Conservation (phyloP, 768 basidiomycete species). For the Sporobolomyces roseus region DNA sequence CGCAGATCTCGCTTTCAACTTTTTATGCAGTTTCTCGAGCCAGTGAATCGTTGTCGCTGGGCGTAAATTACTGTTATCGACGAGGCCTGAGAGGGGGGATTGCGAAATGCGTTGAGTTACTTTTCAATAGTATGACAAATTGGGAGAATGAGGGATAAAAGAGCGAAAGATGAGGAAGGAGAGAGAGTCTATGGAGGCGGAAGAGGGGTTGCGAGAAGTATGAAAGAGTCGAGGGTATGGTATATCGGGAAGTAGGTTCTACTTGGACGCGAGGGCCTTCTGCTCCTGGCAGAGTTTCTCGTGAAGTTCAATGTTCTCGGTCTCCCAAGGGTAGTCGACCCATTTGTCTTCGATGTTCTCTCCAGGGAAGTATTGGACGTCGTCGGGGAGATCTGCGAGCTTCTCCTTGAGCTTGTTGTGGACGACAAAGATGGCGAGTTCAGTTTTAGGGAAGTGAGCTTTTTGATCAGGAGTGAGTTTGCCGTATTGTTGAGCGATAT, state of each 20-base stretch:
- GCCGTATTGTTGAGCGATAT: slow-evolving; percentile 57
- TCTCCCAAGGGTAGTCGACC: slow-evolving; percentile 31
- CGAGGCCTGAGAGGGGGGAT: no score
- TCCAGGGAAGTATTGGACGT: slow-evolving; percentile 71
- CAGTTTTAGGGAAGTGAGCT: slow-evolving; percentile 63
- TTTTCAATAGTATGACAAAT: no score
- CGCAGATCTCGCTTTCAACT: no score
- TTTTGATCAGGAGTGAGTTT: slow-evolving; percentile 46
- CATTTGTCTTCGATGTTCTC: slow-evolving; percentile 55
- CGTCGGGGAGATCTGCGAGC: slow-evolving; percentile 65
- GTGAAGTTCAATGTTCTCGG: slow-evolving; percentile 19
- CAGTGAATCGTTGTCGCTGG: no score
- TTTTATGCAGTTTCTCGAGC: no score
- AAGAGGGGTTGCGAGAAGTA: neutral
- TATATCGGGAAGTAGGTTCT: neutral
- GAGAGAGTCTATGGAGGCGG: no score
- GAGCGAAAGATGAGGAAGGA: no score
- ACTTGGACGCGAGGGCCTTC: slow-evolving; percentile 9
- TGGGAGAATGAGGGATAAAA: no score
- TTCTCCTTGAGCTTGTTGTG: slow-evolving; percentile 91
- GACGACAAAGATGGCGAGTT: slow-evolving; percentile 89
- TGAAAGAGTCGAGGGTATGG: neutral
- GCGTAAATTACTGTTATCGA: no score
- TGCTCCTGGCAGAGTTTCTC: slow-evolving; percentile 9
- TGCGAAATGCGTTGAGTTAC: no score